Base-by-base conservation (phyloP, 1,284 basidiomycete genomes). In the Thecaphora thlaspeos region DNA sequence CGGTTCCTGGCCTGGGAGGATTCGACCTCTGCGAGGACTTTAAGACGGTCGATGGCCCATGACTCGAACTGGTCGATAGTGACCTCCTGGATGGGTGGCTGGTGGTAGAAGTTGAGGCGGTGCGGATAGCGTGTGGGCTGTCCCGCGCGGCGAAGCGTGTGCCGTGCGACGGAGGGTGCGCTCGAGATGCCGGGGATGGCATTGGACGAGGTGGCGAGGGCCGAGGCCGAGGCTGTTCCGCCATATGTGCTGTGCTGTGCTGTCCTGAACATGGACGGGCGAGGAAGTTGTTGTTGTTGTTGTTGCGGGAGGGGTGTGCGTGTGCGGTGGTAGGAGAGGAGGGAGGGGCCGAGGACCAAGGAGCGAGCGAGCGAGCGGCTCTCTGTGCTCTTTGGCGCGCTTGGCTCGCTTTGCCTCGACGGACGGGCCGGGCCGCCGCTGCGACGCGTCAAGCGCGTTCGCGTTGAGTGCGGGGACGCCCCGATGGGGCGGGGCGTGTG, bases 21-120 rank as follows among this genome's bases (percentile, higher is more conserved):
- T 76, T 98, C 95, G 62, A 99, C 95, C 78, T 97, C 91, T 7
- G 92, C 89, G 8, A 98, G 83, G 18, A 99, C 85, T 23, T 63
- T 86, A 37, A 99, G 83, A 26, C 95, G 83, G 66, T 94, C 87
- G 21, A 99, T 84, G 0, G 94, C 95, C 78, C 85, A 91, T 3
- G 84, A 87, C 80, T 99, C 95, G 69, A 99, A 98, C 64, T 97
- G 90, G 75, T 98, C 95, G 19, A 98, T 83, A 1, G 92, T 94
- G 26, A 98, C 88, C 71, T 98, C 93, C 43, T 88, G 87, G 15
- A 84, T 76, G 7, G 94, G 94, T 14, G 92, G 90, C n/a, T 79
- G 81, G 60, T 90, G 85, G 74, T 98, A 97, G 80, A 77, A 75
- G 46, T 73, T 76, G 48, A 77, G 65, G 22, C 75, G 66, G 41